phyloP scores from a whole-genome alignment of 106 monocot species.

The Platanthera zijinensis region DNA sequence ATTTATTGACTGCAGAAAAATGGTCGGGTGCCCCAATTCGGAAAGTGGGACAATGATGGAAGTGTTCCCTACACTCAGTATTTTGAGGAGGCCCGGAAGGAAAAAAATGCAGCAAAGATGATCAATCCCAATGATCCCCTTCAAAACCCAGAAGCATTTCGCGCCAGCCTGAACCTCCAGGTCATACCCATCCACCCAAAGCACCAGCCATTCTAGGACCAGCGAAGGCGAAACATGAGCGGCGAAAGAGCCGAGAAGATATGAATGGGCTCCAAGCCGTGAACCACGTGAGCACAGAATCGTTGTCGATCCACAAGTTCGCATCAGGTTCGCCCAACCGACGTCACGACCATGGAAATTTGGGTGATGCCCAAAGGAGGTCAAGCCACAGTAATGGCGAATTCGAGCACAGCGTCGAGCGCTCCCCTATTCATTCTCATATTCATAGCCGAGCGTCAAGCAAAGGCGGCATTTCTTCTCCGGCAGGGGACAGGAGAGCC shows the following conservation, averaged over 20 bases:
- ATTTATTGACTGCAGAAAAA: slow-evolving; percentile 29
- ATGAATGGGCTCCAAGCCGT: background rate
- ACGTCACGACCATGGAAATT: background rate
- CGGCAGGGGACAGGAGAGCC: slow-evolving; percentile 27
- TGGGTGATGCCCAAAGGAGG: slow-evolving; percentile 2
- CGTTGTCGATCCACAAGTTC: background rate
- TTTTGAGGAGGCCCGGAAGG: slow-evolving; percentile 64
- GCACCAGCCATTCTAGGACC: slow-evolving; percentile 8
- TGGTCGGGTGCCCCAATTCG: slow-evolving; percentile 60
- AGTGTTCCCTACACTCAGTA: slow-evolving; percentile 57
- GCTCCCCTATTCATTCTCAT: slow-evolving; percentile 20
- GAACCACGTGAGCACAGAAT: background rate
- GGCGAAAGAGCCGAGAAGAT: slow-evolving; percentile 7
- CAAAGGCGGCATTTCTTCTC: slow-evolving; percentile 17
- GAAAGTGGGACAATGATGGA: slow-evolving; percentile 54
- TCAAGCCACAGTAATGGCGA: slow-evolving; percentile 4
- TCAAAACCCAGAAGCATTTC: slow-evolving; percentile 45
- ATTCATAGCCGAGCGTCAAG: slow-evolving; percentile 11
- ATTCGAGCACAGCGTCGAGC: slow-evolving; percentile 19
- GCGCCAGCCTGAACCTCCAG: slow-evolving; percentile 11
- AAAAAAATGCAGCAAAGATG: slow-evolving; percentile 29
- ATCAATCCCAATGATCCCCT: slow-evolving; percentile 72
- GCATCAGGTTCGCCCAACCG: background rate
- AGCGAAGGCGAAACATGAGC: background rate
- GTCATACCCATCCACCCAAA: slow-evolving; percentile 17